Base-by-base conservation (phyloP, 2,329 filamentous ascomycete genomes). In the Phoma sp. region DNA sequence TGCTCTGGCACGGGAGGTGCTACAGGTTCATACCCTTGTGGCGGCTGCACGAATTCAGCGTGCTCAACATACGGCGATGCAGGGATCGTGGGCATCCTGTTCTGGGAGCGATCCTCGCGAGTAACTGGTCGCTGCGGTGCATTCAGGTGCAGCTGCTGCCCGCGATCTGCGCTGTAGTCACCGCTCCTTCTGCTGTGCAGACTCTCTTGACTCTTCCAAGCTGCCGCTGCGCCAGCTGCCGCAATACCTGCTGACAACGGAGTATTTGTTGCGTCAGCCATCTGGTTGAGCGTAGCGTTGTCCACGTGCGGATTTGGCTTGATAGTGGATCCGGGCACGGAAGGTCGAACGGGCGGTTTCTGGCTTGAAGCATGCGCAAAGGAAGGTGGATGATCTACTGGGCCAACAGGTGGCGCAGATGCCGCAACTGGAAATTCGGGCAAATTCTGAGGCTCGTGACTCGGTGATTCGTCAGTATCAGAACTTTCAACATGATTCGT, bases 281-380 rank as follows among this genome's bases (percentile, higher is more conserved):
- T 81, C 70, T 97, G 92, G 37, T 87, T 83, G 38, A 97, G 80
- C 1, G 93, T 98, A 1, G 87, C 87, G 62, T 83, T 84, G 21
- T 95, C 96, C 72, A 98, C 87, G 18, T 92, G 88, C 63, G 89
- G 92, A 64, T 92, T 95, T 45, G 90, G 91, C 60, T 87, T 87
- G 58, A 90, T 88, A 65, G 93, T 81, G n/a, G 53, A 56, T 69
- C 89, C 85, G 25, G 91, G 88, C 53, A 91, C 86, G 63, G 90
- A 86, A 0, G 90, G 90, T 57, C 85, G 85, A 54, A 84, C 86
- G 1, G 81, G 80, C 5, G 92, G 92, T 42, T 85, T 83, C 45
- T 88, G 84, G 56, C 89, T 86, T 11, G 92, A 85, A 30, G 83
- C 82, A 73, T 96, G 91, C 40, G 86, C 84, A 72, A 97, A 93